Percentiles rank a stretch among this genome's conserved stretches.
phyloP scores from a whole-genome alignment of 1,139 yeast genomes.

The Yamadazyma mexicana region DNA sequence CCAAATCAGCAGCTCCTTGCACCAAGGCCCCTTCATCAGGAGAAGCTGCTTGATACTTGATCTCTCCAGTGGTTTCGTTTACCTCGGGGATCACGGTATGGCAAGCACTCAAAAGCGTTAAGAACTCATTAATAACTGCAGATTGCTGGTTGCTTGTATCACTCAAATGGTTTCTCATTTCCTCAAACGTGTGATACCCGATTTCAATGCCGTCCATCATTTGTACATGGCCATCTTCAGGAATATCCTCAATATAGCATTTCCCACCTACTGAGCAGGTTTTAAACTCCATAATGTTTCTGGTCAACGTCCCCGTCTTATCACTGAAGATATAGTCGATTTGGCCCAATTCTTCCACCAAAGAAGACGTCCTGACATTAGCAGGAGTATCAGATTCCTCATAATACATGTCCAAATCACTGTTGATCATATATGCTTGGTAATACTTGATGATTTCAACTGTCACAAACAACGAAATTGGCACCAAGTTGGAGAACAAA shows the following conservation, averaged over 20 bases:
- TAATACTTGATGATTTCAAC: conserved; percentile 94
- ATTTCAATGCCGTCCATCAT: conserved; percentile 76
- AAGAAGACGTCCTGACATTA: conserved; percentile 88
- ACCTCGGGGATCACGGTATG: conserved; percentile 97
- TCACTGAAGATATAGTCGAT: conserved; percentile 94
- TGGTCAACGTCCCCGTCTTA: conserved; percentile 92
- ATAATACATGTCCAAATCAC: conserved; percentile 91
- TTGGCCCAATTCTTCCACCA: conserved; percentile 96
- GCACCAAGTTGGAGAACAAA: conserved; percentile 90
- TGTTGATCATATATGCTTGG: conserved; percentile 90
- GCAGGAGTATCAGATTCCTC: conserved; percentile 90
- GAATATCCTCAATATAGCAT: conserved; percentile 84
- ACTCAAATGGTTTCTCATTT: conserved; percentile 39
- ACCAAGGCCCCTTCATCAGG: conserved; percentile 99
- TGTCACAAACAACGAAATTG: conserved; percentile 91
- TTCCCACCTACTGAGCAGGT: conserved; percentile 93
- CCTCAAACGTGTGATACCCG: conserved; percentile 76
- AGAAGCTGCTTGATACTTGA: conserved; percentile 97
- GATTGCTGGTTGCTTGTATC: conserved; percentile 48
- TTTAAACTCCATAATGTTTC: conserved; percentile 95
- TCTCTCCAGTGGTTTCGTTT: conserved; percentile 54
- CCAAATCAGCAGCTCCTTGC: conserved; percentile 86
- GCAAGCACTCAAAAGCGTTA: conserved; percentile 85
- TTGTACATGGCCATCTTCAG: conserved; percentile 82
- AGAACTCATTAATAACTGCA: conserved; percentile 73